Base-by-base conservation (phyloP, 2,329 filamentous ascomycete species). In the Beauveria asiatica region DNA sequence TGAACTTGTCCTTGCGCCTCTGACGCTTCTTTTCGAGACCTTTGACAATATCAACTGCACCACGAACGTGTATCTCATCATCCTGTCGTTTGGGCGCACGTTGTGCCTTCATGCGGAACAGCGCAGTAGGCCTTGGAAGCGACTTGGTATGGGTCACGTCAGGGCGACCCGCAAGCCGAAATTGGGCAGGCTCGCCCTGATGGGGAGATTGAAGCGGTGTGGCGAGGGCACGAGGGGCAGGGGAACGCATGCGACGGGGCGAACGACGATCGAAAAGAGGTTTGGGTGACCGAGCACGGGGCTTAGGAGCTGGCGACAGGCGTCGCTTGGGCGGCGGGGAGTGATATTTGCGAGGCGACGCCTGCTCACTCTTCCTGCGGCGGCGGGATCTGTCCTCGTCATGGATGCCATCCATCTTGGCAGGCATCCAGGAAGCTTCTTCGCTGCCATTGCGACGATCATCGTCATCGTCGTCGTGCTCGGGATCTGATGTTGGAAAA, bases 41-140 rank as follows among this genome's bases (percentile, higher is more conserved):
- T 73, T 96, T 96, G 74, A 97, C 90, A 63, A 97, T 99, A 73
- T 97, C 94, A 66, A 99, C 95, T 41, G 94, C 92, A n/a, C 92
- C 91, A 64, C 94, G 89, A 10, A 90, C 83, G 64, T 94, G 91
- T 46, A 84, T 76, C 55, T 87, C 81, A 53, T 70, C 69, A 6
- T 70, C 66, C 8, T 64, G 61, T 17, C 65, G 62, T 61, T 76
- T 74, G 61, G 68, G 64, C 57, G 75, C 68, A 57, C 78, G 73
- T 64, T 70, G 67, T 63, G 80, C 73, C 67, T 79, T 75, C 67
- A 77, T 71, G 50, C 80, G 77, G 41, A 90, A 89, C 63, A 88
- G 81, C 65, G 88, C 89, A 3, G 88, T 85, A 4, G 86, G 86
- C 57, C 90, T 86, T 44, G 93, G 94, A 6, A 97, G 80, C 11